phyloP scores from a whole-genome alignment of 108 stramenopile species.

The Cyclotella cryptica region DNA sequence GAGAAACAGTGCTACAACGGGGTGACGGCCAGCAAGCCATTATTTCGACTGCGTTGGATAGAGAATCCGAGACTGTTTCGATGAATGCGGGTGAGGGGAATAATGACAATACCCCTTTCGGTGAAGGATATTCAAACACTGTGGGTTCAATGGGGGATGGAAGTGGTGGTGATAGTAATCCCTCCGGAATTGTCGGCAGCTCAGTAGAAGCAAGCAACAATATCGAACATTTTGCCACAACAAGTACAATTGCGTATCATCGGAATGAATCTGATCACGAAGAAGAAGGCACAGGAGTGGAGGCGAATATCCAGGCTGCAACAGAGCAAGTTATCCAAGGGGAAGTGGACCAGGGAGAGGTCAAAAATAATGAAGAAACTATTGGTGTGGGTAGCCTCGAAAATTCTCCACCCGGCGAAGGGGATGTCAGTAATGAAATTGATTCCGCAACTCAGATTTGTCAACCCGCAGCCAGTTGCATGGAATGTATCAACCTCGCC shows the following conservation, averaged over 20 bases:
- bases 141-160: too few species aligned
- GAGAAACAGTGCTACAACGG: too few species aligned
- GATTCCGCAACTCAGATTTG: background rate
- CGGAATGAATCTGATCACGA: constrained; percentile 30
- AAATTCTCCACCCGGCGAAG: background rate
- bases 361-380: background rate
- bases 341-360: background rate
- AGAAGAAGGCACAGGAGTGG: constrained; percentile 1
- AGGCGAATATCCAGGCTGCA: background rate
- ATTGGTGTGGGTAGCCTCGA: background rate
- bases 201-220: background rate
- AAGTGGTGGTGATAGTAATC: too few species aligned
- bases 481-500: constrained; percentile 16
- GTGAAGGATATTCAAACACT: too few species aligned
- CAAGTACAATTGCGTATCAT: constrained; percentile 27
- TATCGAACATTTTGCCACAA: background rate
- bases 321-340: background rate
- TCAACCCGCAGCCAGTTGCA: constrained; percentile 1
- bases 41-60: too few species aligned
- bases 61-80: too few species aligned
- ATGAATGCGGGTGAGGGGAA: too few species aligned
- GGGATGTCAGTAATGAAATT: background rate
- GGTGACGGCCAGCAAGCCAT: too few species aligned
- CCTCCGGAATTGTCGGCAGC: background rate
- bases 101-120: too few species aligned